These are phyloP conservation scores for Monilinia fructicola DNA, from an alignment of 2,329 filamentous ascomycete species.

Conservation along the genomic window DNA sequence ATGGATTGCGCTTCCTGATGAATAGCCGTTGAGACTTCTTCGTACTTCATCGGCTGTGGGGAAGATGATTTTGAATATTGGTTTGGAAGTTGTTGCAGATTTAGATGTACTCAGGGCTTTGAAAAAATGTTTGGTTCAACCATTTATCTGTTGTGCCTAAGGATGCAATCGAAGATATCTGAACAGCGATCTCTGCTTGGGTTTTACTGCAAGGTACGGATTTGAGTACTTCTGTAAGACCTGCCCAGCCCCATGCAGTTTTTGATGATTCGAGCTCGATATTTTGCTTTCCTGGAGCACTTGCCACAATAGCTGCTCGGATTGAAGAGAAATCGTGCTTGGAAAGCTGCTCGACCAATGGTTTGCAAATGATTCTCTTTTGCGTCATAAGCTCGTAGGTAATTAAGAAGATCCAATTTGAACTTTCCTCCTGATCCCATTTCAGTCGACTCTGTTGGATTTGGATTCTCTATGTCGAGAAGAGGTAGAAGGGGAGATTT, in stretches of 20 bases:
- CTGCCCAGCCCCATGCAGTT: constrained; percentile 78
- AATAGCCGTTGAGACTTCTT: constrained; percentile 73
- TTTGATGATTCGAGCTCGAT: constrained; percentile 44
- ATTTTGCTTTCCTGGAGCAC: constrained; percentile 68
- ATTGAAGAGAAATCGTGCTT: constrained; percentile 69
- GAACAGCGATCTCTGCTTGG: constrained; percentile 53
- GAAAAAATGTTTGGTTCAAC: constrained; percentile 68
- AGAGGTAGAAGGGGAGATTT: constrained; percentile 66
- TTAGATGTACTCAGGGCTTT: constrained; percentile 45
- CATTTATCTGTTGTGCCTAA: constrained; percentile 69
- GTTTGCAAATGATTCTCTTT: constrained; percentile 52
- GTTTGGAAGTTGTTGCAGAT: constrained; percentile 35
- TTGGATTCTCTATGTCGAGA: not conserved
- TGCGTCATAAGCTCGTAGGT: constrained; percentile 68
- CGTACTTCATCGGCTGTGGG: constrained; percentile 79
- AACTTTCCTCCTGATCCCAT: constrained; percentile 67
- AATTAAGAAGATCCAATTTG: constrained; percentile 71
- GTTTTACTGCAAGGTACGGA: constrained; percentile 49
- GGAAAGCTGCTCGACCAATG: constrained; percentile 57
- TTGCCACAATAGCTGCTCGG: constrained; percentile 71
- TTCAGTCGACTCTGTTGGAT: constrained; percentile 26
- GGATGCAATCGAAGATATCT: constrained; percentile 82
- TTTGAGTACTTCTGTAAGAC: constrained; percentile 59
- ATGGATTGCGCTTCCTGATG: constrained; percentile 76
- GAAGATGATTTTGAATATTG: constrained; percentile 71